Conservation (phyloP, 805 yeast species). For the Myxozyma melibiosi region DNA sequence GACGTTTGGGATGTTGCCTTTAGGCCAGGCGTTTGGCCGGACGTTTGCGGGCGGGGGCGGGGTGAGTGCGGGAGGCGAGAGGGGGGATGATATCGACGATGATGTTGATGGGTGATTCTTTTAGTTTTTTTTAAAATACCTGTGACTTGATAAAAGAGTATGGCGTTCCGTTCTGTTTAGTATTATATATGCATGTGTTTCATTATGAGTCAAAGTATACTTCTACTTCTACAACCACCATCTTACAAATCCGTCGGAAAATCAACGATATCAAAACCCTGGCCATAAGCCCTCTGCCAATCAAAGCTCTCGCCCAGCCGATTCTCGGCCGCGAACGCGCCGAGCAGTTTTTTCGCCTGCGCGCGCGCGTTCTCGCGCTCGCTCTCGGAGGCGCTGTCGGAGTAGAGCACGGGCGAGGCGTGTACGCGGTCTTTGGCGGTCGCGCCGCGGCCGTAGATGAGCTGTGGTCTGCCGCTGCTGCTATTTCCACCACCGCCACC, state of each 20-base stretch:
- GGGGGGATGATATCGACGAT: conserved; percentile 14
- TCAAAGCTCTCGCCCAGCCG: conserved; percentile 15
- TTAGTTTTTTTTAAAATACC: neutral
- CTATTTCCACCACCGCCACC: neutral
- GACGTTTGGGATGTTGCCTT: conserved; percentile 5
- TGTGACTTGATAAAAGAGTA: neutral
- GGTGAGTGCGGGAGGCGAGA: neutral
- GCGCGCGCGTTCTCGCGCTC: neutral
- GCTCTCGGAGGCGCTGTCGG: neutral
- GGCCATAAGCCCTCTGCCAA: conserved; percentile 26
- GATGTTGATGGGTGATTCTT: conserved; percentile 6
- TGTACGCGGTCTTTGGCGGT: conserved; percentile 6
- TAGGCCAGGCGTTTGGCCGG: conserved; percentile 15
- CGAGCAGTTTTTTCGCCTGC: conserved; percentile 11
- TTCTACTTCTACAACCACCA: neutral
- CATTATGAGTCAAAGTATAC: neutral
- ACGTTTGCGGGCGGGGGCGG: neutral
- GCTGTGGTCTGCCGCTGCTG: neutral
- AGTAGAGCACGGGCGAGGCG: conserved; percentile 14
- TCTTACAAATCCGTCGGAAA: conserved; percentile 4
- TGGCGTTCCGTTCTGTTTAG: neutral
- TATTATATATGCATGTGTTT: neutral
- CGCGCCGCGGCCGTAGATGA: conserved; percentile 28
- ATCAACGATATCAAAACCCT: conserved; percentile 20
- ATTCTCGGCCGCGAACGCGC: conserved; percentile 23